Evolutionary conservation across 805 yeast genomes (phyloP), one percentile per base, ranked within the genome.

Genomic region (Wickerhamiella sorbophila): DNA sequence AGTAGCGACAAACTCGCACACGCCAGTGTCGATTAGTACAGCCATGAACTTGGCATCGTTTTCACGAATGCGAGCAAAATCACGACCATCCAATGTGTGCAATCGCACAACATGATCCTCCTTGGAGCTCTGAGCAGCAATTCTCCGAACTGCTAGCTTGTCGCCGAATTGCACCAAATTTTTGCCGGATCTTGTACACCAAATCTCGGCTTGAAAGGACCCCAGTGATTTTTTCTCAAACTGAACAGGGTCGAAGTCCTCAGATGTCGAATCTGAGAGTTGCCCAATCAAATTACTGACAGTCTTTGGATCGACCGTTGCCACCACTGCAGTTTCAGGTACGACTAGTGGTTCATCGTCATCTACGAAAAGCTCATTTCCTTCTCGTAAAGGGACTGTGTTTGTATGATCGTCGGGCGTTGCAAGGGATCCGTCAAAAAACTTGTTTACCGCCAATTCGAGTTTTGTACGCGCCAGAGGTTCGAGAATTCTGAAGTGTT

Each of bases 11-110:
- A 83, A 76, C 1, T 55, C 53, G 32, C 80, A 71, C 3, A 75
- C 64, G 5, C 66, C 64, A 8, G 71, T 58, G 41, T 74, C 81
- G 2, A 82, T 42, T 26, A 86, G 63, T 0, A 93, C 85, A 3
- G 77, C 70, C 8, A 87, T 54, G 9, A 77, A 69, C 4, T 70
- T 60, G 0, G 94, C 85, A 24, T 74, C 64, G 39, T 74, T 80
- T 48, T 79, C 86, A 0, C 83, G 77, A 1, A 83, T 55, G 49
- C 94, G 70, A 0, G 91, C 96, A 24, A 87, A 64, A 54, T 83
- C 94, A 45, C 80, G 41, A 12, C 58, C 61, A 5, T 42, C 40
- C 10, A 42, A 48, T 12, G 58, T 57, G n/a, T 45, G 42, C n/a
- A 64, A 51, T 2, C 63, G 51, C 12, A 63, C 62, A 21, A 59